Percentiles rank a stretch among this genome's conserved stretches.
Conservation (phyloP, 2,329 filamentous ascomycete species). For the Achaetomium macrosporum region DNA sequence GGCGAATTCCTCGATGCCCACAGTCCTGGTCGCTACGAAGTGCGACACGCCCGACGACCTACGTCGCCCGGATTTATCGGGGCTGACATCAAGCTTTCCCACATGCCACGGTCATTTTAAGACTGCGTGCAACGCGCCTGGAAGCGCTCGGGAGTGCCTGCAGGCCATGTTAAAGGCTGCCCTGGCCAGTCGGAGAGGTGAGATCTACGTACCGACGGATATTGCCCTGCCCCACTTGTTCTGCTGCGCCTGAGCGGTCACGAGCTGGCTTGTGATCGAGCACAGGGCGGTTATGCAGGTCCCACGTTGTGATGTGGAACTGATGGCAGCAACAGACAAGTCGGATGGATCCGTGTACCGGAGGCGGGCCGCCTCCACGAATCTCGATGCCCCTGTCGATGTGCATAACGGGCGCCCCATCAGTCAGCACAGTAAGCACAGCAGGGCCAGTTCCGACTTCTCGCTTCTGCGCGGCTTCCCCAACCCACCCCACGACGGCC, state of each 20-base stretch:
- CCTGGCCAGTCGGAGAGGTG: constrained; percentile 63
- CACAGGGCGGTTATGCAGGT: neutral
- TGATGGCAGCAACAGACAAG: constrained; percentile 30
- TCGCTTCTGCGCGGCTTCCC: constrained; percentile 52
- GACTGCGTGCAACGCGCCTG: constrained; percentile 63
- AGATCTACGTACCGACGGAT: constrained; percentile 28
- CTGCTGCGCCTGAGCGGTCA: constrained; percentile 1
- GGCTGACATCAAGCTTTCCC: constrained; percentile 58
- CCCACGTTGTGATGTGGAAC: constrained; percentile 9
- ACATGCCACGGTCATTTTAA: constrained; percentile 68
- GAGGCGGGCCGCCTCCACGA: constrained; percentile 56
- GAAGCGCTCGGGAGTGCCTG: constrained; percentile 69
- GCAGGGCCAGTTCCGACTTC: constrained; percentile 65
- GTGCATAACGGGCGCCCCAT: constrained; percentile 45
- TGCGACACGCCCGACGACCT: constrained; percentile 70
- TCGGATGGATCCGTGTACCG: constrained; percentile 41
- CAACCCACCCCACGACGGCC: constrained; percentile 40
- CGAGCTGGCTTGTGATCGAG: neutral
- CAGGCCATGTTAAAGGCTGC: constrained; percentile 68
- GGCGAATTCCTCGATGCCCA: constrained; percentile 65
- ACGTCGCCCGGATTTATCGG: constrained; percentile 65
- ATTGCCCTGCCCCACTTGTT: neutral
- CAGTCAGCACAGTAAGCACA: constrained; percentile 60
- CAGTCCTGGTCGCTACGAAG: constrained; percentile 81
- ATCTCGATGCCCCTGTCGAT: constrained; percentile 52